Conservation (phyloP, 495 filamentous ascomycete species). For the Neurospora sp. region DNA sequence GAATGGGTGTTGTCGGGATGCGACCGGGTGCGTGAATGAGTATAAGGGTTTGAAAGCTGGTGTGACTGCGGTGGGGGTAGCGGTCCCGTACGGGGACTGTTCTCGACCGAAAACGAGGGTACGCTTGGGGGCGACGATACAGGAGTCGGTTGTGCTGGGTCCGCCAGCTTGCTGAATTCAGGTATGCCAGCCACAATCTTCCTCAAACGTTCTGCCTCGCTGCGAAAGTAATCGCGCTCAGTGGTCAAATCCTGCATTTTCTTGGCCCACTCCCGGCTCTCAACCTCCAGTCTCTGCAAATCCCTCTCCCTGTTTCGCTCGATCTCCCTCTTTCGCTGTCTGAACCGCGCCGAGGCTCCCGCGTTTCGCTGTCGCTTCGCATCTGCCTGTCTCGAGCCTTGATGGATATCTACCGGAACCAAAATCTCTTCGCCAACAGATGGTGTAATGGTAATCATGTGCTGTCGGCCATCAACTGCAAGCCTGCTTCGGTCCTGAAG, state of each 20-base stretch:
- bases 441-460: constrained; percentile 29
- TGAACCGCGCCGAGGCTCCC: constrained; percentile 81
- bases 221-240: constrained; percentile 37
- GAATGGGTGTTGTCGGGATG: constrained; percentile 16
- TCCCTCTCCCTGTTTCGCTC: constrained; percentile 66
- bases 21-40: constrained; percentile 6
- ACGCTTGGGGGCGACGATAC: constrained; percentile 19
- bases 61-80: constrained; percentile 12
- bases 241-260: constrained; percentile 39
- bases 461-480: constrained; percentile 34
- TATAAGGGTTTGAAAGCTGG: constrained; percentile 7
- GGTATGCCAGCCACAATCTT: constrained; percentile 48
- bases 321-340: constrained; percentile 80
- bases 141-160: constrained; percentile 40
- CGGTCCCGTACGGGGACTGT: constrained; percentile 17
- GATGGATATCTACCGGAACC: constrained; percentile 67
- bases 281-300: constrained; percentile 49
- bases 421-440: constrained; percentile 35
- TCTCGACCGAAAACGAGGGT: constrained; percentile 23
- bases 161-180: constrained; percentile 37
- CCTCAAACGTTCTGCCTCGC: constrained; percentile 58
- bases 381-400: constrained; percentile 74
- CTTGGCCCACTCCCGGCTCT: constrained; percentile 38
- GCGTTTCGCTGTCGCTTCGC: constrained; percentile 93
- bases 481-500: constrained; percentile 4